Conservation (phyloP, 495 filamentous ascomycete species). For the Tetracladium setigerum region DNA sequence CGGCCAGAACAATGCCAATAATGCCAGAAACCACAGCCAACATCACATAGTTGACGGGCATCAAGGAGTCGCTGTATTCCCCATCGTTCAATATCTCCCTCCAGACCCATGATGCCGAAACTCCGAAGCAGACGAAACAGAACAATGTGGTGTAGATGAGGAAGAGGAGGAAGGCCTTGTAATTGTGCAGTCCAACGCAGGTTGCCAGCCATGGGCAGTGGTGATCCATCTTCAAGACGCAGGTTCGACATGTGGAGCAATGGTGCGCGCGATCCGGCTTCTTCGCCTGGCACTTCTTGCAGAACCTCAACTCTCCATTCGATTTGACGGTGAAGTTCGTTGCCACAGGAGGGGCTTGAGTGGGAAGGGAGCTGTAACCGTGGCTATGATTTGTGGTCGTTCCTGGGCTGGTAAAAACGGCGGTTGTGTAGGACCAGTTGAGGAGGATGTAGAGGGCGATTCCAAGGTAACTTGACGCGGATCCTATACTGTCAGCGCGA, state of each 20-base stretch:
- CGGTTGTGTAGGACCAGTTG: slow-evolving; percentile 81
- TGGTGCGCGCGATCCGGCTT: slow-evolving; percentile 97
- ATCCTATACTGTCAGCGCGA: slow-evolving; percentile 25
- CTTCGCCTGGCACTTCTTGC: slow-evolving; percentile 90
- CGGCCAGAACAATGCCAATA: slow-evolving; percentile 78
- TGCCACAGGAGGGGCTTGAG: slow-evolving; percentile 39
- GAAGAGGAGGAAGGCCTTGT: slow-evolving; percentile 92
- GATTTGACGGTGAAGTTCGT: slow-evolving; percentile 86
- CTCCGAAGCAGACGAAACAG: slow-evolving; percentile 71
- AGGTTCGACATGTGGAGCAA: slow-evolving; percentile 86
- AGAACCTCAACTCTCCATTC: slow-evolving; percentile 76
- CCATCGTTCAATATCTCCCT: slow-evolving; percentile 62
- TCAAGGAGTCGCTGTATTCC: slow-evolving; percentile 55
- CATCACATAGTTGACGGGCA: slow-evolving; percentile 87
- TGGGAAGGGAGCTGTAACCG: slow-evolving; percentile 45
- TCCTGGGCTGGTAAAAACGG: slow-evolving; percentile 88
- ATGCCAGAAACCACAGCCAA: slow-evolving; percentile 82
- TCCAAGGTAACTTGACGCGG: slow-evolving; percentile 45
- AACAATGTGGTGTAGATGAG: slow-evolving; percentile 85
- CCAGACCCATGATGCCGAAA: slow-evolving; percentile 72
- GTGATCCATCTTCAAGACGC: slow-evolving; percentile 98
- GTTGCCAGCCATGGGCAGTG: slow-evolving; percentile 98
- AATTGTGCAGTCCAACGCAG: slow-evolving; percentile 88
- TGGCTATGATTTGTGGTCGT: slow-evolving; percentile 36
- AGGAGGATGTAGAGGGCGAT: slow-evolving; percentile 68